Conservation (phyloP, 805 yeast species). For the Candida pseudoglaebosa region DNA sequence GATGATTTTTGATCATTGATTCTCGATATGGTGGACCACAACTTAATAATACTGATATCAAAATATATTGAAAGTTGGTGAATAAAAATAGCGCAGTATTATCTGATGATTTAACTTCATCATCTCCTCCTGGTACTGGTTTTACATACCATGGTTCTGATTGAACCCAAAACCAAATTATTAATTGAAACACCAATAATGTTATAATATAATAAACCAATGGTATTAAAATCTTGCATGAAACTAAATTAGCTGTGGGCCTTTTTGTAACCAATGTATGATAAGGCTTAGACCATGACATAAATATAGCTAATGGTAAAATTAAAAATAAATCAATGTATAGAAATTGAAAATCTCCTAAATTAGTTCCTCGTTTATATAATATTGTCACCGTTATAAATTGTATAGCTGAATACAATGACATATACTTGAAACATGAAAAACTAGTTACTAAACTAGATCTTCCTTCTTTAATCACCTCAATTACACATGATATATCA, state of each 20-base stretch:
- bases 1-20: constrained; percentile 60
- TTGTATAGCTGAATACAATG: constrained; percentile 94
- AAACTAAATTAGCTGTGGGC: constrained; percentile 91
- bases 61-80: constrained; percentile 85
- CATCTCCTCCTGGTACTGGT: constrained; percentile 75
- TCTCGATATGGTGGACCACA: constrained; percentile 93
- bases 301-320: constrained; percentile 90
- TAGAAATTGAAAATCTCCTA: constrained; percentile 95
- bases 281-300: constrained; percentile 95
- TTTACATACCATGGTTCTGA: constrained; percentile 68
- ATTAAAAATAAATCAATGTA: constrained; percentile 90
- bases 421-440: constrained; percentile 97
- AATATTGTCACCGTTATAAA: constrained; percentile 81
- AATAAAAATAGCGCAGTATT: constrained; percentile 80
- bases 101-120: constrained; percentile 79
- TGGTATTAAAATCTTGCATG: constrained; percentile 83
- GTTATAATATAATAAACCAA: constrained; percentile 72
- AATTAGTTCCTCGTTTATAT: constrained; percentile 83
- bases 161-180: constrained; percentile 61
- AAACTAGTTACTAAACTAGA: constrained; percentile 93
- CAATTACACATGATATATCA: constrained; percentile 88
- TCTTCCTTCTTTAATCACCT: constrained; percentile 90
- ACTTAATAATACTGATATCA: constrained; percentile 78
- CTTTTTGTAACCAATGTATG: constrained; percentile 58
- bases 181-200: constrained; percentile 59